phyloP scores from a whole-genome alignment of 139 green algal genomes.

The Tetratostichococcus sp. region DNA sequence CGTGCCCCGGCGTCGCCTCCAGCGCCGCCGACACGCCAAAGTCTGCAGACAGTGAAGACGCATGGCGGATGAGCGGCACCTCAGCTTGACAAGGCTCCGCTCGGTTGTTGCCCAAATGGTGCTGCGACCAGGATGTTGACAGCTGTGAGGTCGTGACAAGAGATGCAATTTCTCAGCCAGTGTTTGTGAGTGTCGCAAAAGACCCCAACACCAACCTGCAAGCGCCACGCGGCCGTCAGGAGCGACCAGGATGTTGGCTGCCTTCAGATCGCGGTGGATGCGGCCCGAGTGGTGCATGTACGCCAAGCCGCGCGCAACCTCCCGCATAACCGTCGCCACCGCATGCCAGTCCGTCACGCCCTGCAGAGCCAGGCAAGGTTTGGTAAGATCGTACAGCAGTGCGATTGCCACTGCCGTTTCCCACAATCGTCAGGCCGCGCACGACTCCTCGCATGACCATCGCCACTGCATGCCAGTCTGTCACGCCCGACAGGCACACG shows the following conservation, averaged over 20 bases:
- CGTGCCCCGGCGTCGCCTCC: conserved; percentile 13
- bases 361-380: not conserved
- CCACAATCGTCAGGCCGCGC: conserved; percentile 26
- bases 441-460: conserved; percentile 79
- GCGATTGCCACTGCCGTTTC: too few relatives aligned
- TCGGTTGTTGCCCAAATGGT: too few relatives aligned
- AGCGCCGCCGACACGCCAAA: conserved; percentile 59
- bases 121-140: too few relatives aligned
- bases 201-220: conserved; percentile 5
- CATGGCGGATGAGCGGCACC: too few relatives aligned
- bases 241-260: conserved; percentile 68
- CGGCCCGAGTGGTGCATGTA: conserved; percentile 83
- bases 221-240: conserved; percentile 47
- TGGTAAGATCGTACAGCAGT: too few relatives aligned
- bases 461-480: conserved; percentile 46
- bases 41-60: too few relatives aligned
- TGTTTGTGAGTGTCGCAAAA: too few relatives aligned
- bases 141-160: too few relatives aligned
- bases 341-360: conserved; percentile 4
- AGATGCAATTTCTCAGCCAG: too few relatives aligned
- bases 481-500: not conserved
- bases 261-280: conserved; percentile 92
- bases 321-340: conserved; percentile 79
- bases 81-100: too few relatives aligned
- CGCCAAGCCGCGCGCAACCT: conserved; percentile 76